phyloP scores from a whole-genome alignment of 108 stramenopile species.

The Nitzschia sp. region DNA sequence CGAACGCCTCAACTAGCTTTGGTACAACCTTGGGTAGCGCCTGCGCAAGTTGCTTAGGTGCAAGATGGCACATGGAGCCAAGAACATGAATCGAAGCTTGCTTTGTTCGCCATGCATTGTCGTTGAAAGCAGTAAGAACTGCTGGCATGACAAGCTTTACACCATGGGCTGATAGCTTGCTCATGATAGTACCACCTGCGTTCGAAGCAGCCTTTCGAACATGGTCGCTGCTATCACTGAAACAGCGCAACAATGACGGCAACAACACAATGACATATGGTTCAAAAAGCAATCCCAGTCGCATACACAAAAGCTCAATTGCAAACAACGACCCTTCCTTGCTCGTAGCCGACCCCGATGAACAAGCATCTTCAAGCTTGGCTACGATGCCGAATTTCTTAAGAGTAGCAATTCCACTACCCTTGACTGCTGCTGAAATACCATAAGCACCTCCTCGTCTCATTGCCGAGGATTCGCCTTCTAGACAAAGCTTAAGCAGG shows the following conservation, averaged over 20 bases:
- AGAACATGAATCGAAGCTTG: constrained; percentile 95
- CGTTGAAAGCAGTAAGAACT: constrained; percentile 90
- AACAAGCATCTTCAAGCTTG: constrained; percentile 83
- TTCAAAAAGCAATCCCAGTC: constrained; percentile 96
- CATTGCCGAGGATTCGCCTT: constrained; percentile 59
- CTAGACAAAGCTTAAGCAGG: constrained; percentile 64
- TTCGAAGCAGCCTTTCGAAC: constrained; percentile 90
- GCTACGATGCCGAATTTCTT: constrained; percentile 92
- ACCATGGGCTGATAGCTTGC: constrained; percentile 91
- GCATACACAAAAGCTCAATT: constrained; percentile 87
- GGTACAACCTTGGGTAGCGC: constrained; percentile 98
- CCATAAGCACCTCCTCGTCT: constrained; percentile 95
- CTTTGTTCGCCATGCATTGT: constrained; percentile 96
- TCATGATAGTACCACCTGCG: constrained; percentile 92
- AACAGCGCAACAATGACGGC: constrained; percentile 91
- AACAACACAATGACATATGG: constrained; percentile 98
- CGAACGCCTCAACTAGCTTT: constrained; percentile 92
- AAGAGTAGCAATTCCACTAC: constrained; percentile 92
- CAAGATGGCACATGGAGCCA: constrained; percentile 96
- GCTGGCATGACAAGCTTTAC: constrained; percentile 97
- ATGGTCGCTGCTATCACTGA: constrained; percentile 89
- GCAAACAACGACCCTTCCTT: constrained; percentile 96
- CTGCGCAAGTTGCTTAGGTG: constrained; percentile 95
- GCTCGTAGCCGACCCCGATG: constrained; percentile 50
- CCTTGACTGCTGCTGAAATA: constrained; percentile 96